Conservation (phyloP, 2,329 filamentous ascomycete genomes). For the Colletotrichum musae region DNA sequence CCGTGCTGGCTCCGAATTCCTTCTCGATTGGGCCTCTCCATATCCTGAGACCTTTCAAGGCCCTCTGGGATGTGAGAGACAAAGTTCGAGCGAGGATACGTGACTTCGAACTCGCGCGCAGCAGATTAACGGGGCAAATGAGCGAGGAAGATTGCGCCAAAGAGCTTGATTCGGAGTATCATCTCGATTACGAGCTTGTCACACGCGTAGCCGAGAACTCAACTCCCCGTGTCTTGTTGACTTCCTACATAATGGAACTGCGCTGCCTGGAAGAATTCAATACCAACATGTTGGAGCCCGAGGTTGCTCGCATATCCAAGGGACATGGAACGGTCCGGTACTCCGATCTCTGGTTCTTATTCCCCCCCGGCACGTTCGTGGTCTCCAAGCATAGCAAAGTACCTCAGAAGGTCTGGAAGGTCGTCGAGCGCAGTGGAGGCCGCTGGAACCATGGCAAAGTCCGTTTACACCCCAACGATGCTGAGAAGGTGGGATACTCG, state of each 20-base stretch:
- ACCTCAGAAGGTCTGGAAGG: not conserved
- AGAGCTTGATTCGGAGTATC: not conserved
- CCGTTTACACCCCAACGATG: not conserved
- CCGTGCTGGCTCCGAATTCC: not conserved
- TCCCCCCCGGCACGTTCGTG: not conserved
- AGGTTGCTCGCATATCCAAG: not conserved
- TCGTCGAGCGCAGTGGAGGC: not conserved
- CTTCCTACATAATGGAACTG: not conserved
- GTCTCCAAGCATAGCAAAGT: not conserved
- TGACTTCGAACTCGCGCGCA: not conserved
- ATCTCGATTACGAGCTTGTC: not conserved
- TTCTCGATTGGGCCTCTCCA: not conserved
- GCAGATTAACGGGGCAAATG: not conserved
- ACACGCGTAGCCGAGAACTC: not conserved
- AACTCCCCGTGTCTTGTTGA: not conserved
- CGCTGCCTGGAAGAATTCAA: not conserved
- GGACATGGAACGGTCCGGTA: not conserved
- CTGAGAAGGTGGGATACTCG: not conserved
- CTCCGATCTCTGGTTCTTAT: not conserved
- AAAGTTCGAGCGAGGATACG: not conserved
- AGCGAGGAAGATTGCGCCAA: not conserved
- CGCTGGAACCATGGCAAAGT: conserved; percentile 1
- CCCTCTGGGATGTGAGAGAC: not conserved
- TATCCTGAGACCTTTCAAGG: not conserved
- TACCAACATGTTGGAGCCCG: not conserved